Base-by-base conservation (phyloP, 2,329 filamentous ascomycete genomes). In the Aspergillus ibericus region DNA sequence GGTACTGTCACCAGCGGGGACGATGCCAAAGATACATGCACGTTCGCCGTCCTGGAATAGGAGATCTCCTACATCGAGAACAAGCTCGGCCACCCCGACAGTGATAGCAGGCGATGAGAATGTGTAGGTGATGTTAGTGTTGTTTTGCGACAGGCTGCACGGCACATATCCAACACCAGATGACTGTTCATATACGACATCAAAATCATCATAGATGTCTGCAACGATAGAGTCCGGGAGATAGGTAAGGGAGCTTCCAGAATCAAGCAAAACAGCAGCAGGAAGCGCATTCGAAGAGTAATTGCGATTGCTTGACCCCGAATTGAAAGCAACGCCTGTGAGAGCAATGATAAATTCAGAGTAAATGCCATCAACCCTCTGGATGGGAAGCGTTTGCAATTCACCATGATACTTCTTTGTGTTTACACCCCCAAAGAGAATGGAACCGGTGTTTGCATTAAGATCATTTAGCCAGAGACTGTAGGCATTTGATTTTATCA, bases 381-480 rank as follows among this genome's bases (percentile, higher is more conserved):
- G 83, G 54, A 93, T 79, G 2, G 90, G 90, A 1, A 93, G 73
- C 0, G 88, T 90, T 59, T 85, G 72, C 29, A 93, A 80, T 4
- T 80, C 70, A 18, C 88, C 89, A 2, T 76, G 69, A 70, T 84
- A 93, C 63, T 88, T 86, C 20, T 77, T 84, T 2, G 81, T 84
- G 73, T 93, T 88, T 58, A 93, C 83, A 29, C 90, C 90, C 29
- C 90, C 90, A 65, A 93, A 93, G 1, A 93, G 77, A 55, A 93
- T 86, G 59, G 79, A 87, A 55, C 90, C 90, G 0, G 80, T 85
- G 66, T 75, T 84, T 22, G 88, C 79, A 62, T 87, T 82, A 7
- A 91, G 77, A 68, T 92, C 88, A 74, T 92, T 89, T 16, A 92
- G 79, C 86, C 88, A 92, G 44, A 93, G 75, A 68, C 88, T 91